Evolutionary conservation across 2,329 filamentous ascomycete species (phyloP).

Genomic region (Calonectria multiphialidica): DNA sequence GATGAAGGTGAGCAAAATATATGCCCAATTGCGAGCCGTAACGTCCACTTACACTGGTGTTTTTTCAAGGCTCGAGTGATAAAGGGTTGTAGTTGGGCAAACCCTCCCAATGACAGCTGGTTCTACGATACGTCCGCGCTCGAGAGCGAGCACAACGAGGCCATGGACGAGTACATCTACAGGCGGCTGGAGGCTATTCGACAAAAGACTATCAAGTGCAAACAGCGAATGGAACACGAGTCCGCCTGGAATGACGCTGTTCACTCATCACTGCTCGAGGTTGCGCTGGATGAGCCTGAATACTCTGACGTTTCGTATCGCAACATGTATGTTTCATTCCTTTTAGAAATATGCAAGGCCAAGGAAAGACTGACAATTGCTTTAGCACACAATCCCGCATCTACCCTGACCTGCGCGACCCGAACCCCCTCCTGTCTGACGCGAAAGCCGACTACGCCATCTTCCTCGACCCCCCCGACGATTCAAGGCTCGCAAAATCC

Average conservation of each 20-base stretch:
- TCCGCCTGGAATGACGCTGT: slow-evolving; percentile 18
- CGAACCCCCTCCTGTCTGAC: not conserved
- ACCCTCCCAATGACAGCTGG: slow-evolving; percentile 20
- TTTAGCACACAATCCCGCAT: not conserved
- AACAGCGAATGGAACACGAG: slow-evolving; percentile 13
- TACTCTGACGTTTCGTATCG: not conserved
- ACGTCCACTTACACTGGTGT: too few relatives aligned
- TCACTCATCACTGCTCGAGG: slow-evolving; percentile 12
- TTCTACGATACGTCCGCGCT: slow-evolving; percentile 8
- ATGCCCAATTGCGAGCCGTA: too few relatives aligned
- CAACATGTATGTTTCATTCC: not conserved
- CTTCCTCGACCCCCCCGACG: not conserved
- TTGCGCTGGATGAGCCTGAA: not conserved
- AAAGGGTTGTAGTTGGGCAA: slow-evolving; percentile 7
- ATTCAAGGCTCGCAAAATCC: not conserved
- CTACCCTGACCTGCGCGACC: not conserved
- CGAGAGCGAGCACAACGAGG: not conserved
- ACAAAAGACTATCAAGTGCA: slow-evolving; percentile 5
- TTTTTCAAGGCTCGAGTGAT: not conserved
- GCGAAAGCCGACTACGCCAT: not conserved
- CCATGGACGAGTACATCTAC: slow-evolving; percentile 19
- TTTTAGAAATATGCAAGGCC: too few relatives aligned
- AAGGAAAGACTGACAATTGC: not conserved
- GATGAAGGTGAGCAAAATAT: not conserved
- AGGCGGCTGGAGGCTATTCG: slow-evolving; percentile 7